Conservation (phyloP, 177 flowering plant genomes). For the Vitis hybrid region DNA sequence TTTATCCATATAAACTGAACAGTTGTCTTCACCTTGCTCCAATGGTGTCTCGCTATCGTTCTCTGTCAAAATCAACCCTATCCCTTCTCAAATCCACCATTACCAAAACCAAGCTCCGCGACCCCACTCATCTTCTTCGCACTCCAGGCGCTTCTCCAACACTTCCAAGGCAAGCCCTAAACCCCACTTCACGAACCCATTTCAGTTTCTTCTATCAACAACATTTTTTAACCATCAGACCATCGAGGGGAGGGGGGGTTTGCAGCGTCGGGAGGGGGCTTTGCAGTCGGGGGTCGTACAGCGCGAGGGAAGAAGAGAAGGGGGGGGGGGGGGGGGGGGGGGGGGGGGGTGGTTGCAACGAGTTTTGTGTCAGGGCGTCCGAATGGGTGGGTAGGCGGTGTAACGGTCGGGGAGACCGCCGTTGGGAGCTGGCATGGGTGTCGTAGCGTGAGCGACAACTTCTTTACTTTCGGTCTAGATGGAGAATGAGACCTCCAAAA, state of each 20-base stretch:
- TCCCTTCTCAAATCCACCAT: slow-evolving; percentile 50
- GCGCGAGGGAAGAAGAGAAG: rapidly evolving
- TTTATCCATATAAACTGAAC: not conserved
- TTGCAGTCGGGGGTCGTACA: no score
- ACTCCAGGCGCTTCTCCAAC: slow-evolving; percentile 33
- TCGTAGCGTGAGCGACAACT: rapidly evolving
- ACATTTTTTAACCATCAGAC: not conserved
- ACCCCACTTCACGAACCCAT: not conserved
- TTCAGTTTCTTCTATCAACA: not conserved
- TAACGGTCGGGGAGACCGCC: rapidly evolving
- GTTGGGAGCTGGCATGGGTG: no score
- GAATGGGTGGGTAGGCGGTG: rapidly evolving
- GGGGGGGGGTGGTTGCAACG: no score
- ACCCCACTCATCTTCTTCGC: slow-evolving; percentile 20
- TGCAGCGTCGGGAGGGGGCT: no score
- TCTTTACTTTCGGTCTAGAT: no score
- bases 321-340: no score
- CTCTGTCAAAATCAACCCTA: slow-evolving; percentile 52
- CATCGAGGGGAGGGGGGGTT: rapidly evolving
- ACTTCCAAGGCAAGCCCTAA: slow-evolving; percentile 33
- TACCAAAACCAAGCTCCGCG: slow-evolving; percentile 34
- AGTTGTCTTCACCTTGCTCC: slow-evolving; percentile 4
- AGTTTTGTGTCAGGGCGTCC: rapidly evolving
- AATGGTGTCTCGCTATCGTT: slow-evolving; percentile 77
- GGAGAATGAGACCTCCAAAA: no score